Evolutionary conservation across 768 basidiomycete genomes (phyloP), one percentile per base, ranked within the genome.

Genomic region (Rhodotorula graminis): DNA sequence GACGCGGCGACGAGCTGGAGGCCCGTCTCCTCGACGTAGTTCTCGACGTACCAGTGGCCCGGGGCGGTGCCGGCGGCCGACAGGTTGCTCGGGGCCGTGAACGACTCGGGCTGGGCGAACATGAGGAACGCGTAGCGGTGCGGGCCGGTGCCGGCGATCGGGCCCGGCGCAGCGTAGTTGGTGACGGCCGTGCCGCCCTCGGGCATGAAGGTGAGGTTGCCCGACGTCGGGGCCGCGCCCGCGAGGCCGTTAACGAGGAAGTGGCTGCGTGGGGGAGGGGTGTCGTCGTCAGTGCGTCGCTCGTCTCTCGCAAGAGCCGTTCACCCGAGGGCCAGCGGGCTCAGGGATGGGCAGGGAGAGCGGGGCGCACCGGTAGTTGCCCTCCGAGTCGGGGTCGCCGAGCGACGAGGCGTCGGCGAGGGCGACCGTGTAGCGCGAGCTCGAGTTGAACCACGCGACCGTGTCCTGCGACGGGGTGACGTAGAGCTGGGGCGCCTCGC

Each of bases 81-180:
- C 37, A 76, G 71, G 56, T 61, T 70, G 3, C 67, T 10, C 29
- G 78, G 78, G n/a, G 77, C 76, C 3, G 27, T 10, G 62, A 79
- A 79, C 65, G 44, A 50, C 3, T 42, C 29, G 25, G 72, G 74
- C 67, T 79, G 74, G 2, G 37, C 55, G 65, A 75, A 78, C 10
- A 78, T 23, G 53, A 78, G 66, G 56, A 69, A 69, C 21, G 76
- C 74, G 74, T 79, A 79, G 56, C 76, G 72, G 63, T 71, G 64
- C 49, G 62, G 64, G 14, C 56, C 75, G 27, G 62, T 70, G 49
- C 75, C 75, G 4, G 61, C 56, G 53, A 69, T 57, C 9, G 65
- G 64, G 25, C 61, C 72, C 8, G 72, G 72, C 27, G 68, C 72
- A 46, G 72, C 65, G 68, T 65, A 73, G 15, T 55, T 46, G 18